Base-by-base conservation (phyloP, 495 filamentous ascomycete genomes). In the Cairneyella variabilis region DNA sequence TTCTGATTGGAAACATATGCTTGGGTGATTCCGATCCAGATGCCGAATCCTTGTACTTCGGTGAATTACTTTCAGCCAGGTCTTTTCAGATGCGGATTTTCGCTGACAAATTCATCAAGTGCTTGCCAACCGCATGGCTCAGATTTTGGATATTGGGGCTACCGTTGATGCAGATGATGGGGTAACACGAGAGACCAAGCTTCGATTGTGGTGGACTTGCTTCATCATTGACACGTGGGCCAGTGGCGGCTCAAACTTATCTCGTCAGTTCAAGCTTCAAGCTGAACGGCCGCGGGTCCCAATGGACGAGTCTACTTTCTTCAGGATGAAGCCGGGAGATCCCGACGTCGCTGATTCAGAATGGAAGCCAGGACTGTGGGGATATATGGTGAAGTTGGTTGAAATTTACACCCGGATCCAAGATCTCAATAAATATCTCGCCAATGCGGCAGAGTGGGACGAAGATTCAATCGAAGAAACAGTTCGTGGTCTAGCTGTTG, bases 71-170 rank as follows among this genome's bases (percentile, higher is more conserved):
- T 28, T 23, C n/a, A n/a, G n/a, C n/a, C n/a, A n/a, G n/a, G n/a
- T n/a, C n/a, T 20, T 10, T 0, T n/a, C 11, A 10, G 18, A 12
- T 2, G 17, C 28, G 10, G 22, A 40, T 2, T 3, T 1, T 9
- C 41, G 6, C 5, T 45, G 23, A 22, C 37, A 7, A 26, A 45
- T 43, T 2, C 1, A n/a, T 43, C 23, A 8, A 59, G 56, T 27
- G 8, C 17, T 59, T 22, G 56, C 50, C 3, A 59, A 54, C 38
- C 23, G 42, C 2, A 59, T 59, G 56, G 56, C 56, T 14, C 51
- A 54, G 27, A 11, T 59, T 0, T 22, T 54, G 17, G 39, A 54
- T 12, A 32, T 59, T 8, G 21, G 7, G 3, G 32, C 9, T 14
- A 21, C 16, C 11, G 28, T 18, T 22, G 20, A 25, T 17, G 21